Conservation (phyloP, 78 protist genomes). For the Tieghemostelium lacteum region DNA sequence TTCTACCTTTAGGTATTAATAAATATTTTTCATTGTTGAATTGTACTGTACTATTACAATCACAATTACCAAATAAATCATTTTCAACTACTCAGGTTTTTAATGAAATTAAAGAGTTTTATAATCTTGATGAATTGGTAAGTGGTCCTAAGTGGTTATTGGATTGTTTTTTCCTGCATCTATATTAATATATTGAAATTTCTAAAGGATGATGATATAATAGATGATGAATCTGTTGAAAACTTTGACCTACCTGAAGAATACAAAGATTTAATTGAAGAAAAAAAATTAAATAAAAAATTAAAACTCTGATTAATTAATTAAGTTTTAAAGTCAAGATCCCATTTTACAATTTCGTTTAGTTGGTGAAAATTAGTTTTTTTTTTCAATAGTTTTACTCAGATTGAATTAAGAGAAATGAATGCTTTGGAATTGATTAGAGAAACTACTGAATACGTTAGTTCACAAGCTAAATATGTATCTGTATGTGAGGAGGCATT, state of each 20-base stretch:
- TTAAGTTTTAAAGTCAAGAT: not conserved
- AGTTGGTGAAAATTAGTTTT: too few species aligned
- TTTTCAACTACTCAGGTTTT: slow-evolving; percentile 11
- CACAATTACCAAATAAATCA: slow-evolving; percentile 17
- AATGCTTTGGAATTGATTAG: slow-evolving; percentile 42
- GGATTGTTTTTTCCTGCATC: not conserved
- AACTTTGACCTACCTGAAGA: slow-evolving; percentile 12
- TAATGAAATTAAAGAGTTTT: slow-evolving; percentile 48
- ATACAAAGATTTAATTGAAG: not conserved
- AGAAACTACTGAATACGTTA: slow-evolving; percentile 29
- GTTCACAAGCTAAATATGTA: slow-evolving; percentile 33
- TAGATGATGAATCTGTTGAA: slow-evolving; percentile 34
- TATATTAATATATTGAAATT: not conserved
- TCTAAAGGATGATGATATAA: slow-evolving; percentile 45
- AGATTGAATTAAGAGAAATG: too few species aligned
- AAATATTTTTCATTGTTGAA: slow-evolving; percentile 42
- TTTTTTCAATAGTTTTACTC: too few species aligned
- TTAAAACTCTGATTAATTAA: not conserved
- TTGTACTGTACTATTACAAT: not conserved
- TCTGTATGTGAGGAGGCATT: slow-evolving; percentile 29
- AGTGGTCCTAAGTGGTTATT: not conserved
- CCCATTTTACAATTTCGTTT: too few species aligned
- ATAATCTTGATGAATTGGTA: slow-evolving; percentile 55
- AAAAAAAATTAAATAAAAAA: too few species aligned
- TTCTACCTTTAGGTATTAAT: slow-evolving; percentile 39